Base-by-base conservation (phyloP, 1,284 basidiomycete species). In the Sphagnurus paluster region DNA sequence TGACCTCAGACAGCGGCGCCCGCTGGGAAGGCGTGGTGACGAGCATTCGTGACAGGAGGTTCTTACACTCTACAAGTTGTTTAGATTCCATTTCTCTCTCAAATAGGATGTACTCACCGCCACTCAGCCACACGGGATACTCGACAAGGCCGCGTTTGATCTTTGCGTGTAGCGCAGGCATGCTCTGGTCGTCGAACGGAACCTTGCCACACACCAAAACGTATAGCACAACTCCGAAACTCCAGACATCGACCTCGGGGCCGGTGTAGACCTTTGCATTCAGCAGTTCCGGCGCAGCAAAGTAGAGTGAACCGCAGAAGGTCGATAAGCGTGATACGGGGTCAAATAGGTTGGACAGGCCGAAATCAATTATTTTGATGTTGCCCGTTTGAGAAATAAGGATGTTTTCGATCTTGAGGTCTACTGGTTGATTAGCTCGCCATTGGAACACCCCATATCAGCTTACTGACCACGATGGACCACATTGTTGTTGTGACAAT, bases 281-380 rank as follows among this genome's bases (percentile, higher is more conserved):
- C 44, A 99, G 80, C 23, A 99, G 75, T 66, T 99, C 95, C 3
- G 96, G 97, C 0, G 96, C 96, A 32, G 96, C 95, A 71, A 99
- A 99, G 72, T 99, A 99, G 14, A 99, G 76, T 1, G 92, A 97
- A 19, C 96, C 95, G 59, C 96, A 99, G 65, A 99, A 99, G 0
- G 97, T 99, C 21, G 87, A 84, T 1, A 99, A 82, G 61, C 96
- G 90, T 32, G 74, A 65, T 17, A 74, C 65, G 1, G 97, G 96
- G 55, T 96, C 87, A 66, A 87, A 98, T n/a, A 99, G 77, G 66
- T 99, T 99, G 21, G 94, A 98, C 8, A 99, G 78, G 35, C 96
- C 96, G 70, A 99, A 99, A 69, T 99, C 96, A 67, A 99, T 99
- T 53, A 99, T 98, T 76, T 99, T 99, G 79, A 98, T 98, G 69